Base-by-base conservation (phyloP, 306 rosid species). In the Cercis canadensis region DNA sequence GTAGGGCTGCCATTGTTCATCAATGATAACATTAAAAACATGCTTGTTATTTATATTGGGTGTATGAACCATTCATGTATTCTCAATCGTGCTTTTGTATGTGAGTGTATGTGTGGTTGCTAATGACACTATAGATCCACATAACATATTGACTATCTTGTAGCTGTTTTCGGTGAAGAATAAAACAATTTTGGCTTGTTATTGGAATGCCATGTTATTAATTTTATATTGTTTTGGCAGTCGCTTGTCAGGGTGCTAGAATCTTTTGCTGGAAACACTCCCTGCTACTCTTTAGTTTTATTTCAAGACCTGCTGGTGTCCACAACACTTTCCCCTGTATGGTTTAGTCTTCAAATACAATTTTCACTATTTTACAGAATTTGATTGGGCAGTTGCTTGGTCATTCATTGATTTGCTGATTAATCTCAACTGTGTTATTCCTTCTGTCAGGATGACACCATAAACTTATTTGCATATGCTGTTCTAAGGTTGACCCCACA, bases 301-400 rank as follows among this genome's bases (percentile, higher is more conserved):
- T 95, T 83, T 83, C 97, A 95, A 79, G 97, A 95, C 79, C 81
- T 95, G 69, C 84, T 95, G 83, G 99, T 95, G 86, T 91, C 99
- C 45, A 89, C 99, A 12, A 89, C 96, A 8, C 90, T 95, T 76
- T 84, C 97, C 75, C 91, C 97, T 45, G 99, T 94, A 94, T 76
- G 98, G 70, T 82, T 87, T 65, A 56, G 69, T 77, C 72, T 73
- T 80, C 52, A 50, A 70, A 40, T 45, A 67, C 64, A 55, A n/a
- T 65, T 61, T 75, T 53, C 45, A 31, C 65, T 62, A 34, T 21
- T 14, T 62, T 34, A 11, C 8, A 31, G 29, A 19, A 60, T 21
- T 66, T 46, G 41, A 67, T 59, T 54, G 65, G 54, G 69, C 61
- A 49, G 64, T 54, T 80, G 43, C 32, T 73, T 68, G 74, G 41